phyloP scores from a whole-genome alignment of 2,329 filamentous ascomycete genomes.

The Myriosclerotinia duriaeana region DNA sequence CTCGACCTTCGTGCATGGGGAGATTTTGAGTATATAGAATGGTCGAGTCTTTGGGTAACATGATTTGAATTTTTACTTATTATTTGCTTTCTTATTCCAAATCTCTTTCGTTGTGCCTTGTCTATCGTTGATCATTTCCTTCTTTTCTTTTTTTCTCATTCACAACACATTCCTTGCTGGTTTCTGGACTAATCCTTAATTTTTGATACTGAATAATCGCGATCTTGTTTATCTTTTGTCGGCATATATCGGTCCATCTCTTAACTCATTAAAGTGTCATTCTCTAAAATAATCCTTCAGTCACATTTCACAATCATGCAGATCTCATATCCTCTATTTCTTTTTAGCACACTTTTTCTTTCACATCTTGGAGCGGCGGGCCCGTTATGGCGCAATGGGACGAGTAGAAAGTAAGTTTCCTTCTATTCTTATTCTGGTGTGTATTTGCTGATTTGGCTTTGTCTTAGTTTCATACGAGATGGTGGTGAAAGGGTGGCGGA shows the following conservation, averaged over 20 bases:
- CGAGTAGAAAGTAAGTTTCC: conserved; percentile 14
- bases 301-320: not conserved
- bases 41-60: not conserved
- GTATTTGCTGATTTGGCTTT: not conserved
- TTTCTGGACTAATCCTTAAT: not conserved
- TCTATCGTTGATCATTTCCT: conserved; percentile 12
- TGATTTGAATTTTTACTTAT: conserved; percentile 2
- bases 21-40: conserved; percentile 12
- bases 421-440: not conserved
- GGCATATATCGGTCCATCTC: too few species aligned
- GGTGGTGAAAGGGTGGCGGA: not conserved
- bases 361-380: conserved; percentile 8
- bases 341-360: conserved; percentile 1
- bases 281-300: not conserved
- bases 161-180: conserved; percentile 7
- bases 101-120: conserved; percentile 3
- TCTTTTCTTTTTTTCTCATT: not conserved
- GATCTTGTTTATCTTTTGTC: not conserved
- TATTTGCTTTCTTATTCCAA: conserved; percentile 4
- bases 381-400: conserved; percentile 16
- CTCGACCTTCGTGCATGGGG: not conserved
- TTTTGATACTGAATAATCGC: not conserved
- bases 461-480: not conserved
- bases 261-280: not conserved
- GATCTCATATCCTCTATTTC: not conserved